These are phyloP conservation scores for Metschnikowia dekortorum DNA, from an alignment of 805 yeast genomes.

Conservation along the genomic window DNA sequence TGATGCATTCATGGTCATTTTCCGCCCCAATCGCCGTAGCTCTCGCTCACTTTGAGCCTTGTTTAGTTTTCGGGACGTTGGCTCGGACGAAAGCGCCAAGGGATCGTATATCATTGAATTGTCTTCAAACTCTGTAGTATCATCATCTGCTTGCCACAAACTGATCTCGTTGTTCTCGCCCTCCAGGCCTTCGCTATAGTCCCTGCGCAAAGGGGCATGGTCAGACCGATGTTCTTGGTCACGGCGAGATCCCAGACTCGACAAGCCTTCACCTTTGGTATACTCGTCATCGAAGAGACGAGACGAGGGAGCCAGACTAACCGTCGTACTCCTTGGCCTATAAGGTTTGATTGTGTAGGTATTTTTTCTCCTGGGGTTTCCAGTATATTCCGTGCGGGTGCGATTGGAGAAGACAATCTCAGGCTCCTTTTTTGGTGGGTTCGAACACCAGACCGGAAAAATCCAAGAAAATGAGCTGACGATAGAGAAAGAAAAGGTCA, in stretches of 20 bases:
- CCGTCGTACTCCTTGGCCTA: conserved; percentile 1
- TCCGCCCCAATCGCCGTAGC: conserved; percentile 33
- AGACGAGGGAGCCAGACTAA: conserved; percentile 1
- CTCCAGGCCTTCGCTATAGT: background rate
- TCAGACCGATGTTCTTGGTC: background rate
- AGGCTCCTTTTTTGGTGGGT: conserved; percentile 33
- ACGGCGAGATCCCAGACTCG: background rate
- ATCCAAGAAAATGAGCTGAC: conserved; percentile 32
- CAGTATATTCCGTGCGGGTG: background rate
- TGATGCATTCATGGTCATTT: conserved; percentile 30
- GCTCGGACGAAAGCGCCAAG: background rate
- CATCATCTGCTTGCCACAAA: background rate
- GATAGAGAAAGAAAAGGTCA: conserved; percentile 21
- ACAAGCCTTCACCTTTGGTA: conserved; percentile 13
- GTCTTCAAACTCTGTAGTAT: background rate
- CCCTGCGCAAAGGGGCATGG: background rate
- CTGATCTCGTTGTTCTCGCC: background rate
- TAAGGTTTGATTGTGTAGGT: conserved; percentile 5
- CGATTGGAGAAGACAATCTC: conserved; percentile 10
- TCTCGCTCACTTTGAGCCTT: conserved; percentile 17
- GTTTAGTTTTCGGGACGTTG: background rate
- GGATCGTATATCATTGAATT: background rate
- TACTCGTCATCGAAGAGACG: conserved; percentile 15
- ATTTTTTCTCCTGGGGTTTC: background rate
- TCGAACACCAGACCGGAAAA: conserved; percentile 48